Evolutionary conservation across 164 flowering plant genomes (phyloP).

Genomic region (Umbellularia californica): DNA sequence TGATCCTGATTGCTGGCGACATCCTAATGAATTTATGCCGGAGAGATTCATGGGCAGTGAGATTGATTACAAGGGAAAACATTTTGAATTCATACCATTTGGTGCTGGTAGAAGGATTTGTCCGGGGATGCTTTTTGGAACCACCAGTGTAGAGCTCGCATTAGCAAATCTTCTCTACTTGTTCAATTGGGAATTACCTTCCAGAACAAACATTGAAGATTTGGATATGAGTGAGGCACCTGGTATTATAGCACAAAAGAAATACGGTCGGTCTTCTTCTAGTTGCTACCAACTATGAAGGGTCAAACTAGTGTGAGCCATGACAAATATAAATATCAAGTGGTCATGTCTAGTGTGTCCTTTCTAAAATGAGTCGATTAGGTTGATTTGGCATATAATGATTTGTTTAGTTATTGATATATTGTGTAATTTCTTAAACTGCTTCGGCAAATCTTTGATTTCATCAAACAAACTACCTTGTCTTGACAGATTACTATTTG

Average conservation of each 20-base stretch:
- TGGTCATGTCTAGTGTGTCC: too few species aligned
- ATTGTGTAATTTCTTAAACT: too few species aligned
- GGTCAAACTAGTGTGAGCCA: neutral
- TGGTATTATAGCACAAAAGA: neutral
- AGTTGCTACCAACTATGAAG: neutral
- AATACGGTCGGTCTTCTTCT: neutral
- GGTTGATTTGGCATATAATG: too few species aligned
- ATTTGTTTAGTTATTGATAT: too few species aligned
- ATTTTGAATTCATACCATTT: neutral
- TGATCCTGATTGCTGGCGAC: conserved; percentile 21
- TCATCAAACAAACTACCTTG: too few species aligned
- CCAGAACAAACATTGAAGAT: neutral
- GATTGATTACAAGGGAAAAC: neutral
- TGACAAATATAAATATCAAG: too few species aligned
- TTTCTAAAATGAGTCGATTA: too few species aligned
- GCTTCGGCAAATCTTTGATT: too few species aligned
- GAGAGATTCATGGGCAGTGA: conserved; percentile 22
- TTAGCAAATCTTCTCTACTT: neutral
- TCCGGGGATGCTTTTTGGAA: neutral
- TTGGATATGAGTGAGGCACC: neutral
- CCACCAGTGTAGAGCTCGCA: neutral
- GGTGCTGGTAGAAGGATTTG: neutral
- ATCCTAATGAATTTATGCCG: conserved; percentile 25
- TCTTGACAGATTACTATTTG: too few species aligned
- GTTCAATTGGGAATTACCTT: neutral